Evolutionary conservation across 106 monocot genomes (phyloP).

Genomic region (Phalaenopsis equestris): DNA sequence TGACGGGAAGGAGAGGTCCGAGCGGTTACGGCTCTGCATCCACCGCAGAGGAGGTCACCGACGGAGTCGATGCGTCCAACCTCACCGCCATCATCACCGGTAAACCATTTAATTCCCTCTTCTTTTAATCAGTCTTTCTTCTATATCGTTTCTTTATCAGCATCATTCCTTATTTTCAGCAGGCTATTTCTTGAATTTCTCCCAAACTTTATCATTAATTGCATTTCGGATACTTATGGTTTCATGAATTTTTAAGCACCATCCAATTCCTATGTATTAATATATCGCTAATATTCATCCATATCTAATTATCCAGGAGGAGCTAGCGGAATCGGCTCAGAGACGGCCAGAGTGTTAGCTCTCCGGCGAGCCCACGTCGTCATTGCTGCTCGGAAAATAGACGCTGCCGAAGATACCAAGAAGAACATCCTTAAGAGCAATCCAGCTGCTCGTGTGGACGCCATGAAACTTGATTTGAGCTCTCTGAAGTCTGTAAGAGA

Average conservation of each 20-base stretch:
- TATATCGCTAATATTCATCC: too few relatives aligned
- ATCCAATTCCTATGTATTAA: too few relatives aligned
- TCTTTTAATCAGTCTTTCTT: background rate
- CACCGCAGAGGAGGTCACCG: slow-evolving; percentile 82
- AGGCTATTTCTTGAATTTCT: background rate
- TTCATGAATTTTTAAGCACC: too few relatives aligned
- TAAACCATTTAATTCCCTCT: slow-evolving; percentile 4
- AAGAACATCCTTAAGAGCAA: slow-evolving; percentile 27
- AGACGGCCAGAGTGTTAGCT: slow-evolving; percentile 78
- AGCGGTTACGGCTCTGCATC: slow-evolving; percentile 83
- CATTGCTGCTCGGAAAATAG: slow-evolving; percentile 72
- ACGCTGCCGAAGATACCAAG: slow-evolving; percentile 44
- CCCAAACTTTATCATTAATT: background rate
- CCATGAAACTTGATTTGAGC: slow-evolving; percentile 70
- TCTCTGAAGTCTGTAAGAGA: slow-evolving; percentile 68
- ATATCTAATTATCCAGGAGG: slow-evolving; percentile 36
- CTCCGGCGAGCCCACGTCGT: slow-evolving; percentile 70
- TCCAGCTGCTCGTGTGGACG: slow-evolving; percentile 44
- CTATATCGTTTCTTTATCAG: background rate
- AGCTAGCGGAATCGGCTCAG: slow-evolving; percentile 83
- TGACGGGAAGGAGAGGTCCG: slow-evolving; percentile 66
- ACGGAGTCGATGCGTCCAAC: slow-evolving; percentile 47
- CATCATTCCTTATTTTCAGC: background rate
- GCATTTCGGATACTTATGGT: too few relatives aligned
- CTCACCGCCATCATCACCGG: slow-evolving; percentile 88